Evolutionary conservation across 2,329 filamentous ascomycete species (phyloP).

Genomic region (Botryosphaeria dothidea): DNA sequence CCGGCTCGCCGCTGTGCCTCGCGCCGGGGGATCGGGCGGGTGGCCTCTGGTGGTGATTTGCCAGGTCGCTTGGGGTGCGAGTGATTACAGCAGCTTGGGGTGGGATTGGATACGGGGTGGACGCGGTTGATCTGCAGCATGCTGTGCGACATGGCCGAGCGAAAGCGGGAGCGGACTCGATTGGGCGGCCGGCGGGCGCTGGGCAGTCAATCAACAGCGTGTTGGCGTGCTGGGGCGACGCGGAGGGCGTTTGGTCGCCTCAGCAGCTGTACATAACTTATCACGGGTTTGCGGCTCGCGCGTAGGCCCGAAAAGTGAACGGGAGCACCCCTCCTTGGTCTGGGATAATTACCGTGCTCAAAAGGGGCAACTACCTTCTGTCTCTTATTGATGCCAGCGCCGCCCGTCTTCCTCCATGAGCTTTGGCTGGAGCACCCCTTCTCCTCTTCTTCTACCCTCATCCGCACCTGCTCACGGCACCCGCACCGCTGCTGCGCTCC

Average conservation of each 20-base stretch:
- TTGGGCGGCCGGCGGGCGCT: neutral
- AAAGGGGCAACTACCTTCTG: constrained; percentile 8
- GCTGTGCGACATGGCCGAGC: constrained; percentile 13
- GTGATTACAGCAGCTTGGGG: constrained; percentile 1
- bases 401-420: neutral
- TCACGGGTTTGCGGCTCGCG: neutral
- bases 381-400: constrained; percentile 9
- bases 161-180: neutral
- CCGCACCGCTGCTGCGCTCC: constrained; percentile 3
- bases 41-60: neutral
- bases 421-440: too few relatives aligned
- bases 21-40: neutral
- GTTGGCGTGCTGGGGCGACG: neutral
- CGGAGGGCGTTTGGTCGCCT: neutral
- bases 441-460: neutral
- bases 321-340: constrained; percentile 6
- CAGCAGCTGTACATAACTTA: neutral
- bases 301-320: neutral
- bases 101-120: constrained; percentile 2
- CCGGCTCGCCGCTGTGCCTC: constrained; percentile 3
- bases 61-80: constrained; percentile 9
- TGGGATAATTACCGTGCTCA: constrained; percentile 7
- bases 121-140: constrained; percentile 15
- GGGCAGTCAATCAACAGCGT: neutral
- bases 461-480: neutral